Base-by-base conservation (phyloP, 495 filamentous ascomycete species). In the Podospora fimiseda region DNA sequence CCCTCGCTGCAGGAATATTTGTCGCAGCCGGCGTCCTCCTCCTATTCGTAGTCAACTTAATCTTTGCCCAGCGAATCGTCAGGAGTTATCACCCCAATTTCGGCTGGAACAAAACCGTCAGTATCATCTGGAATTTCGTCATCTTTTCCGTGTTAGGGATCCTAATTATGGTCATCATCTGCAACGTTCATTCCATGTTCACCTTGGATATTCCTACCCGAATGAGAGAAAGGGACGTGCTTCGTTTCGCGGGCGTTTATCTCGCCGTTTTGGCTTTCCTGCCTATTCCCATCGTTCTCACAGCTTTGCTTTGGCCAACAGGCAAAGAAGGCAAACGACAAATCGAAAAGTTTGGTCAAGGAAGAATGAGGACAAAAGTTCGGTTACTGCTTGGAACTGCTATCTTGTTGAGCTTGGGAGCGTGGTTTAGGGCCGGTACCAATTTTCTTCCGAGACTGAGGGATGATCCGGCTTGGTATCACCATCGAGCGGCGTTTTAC, bases 21-120 rank as follows among this genome's bases (percentile, higher is more conserved):
- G 80, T 89, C 39, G 74, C 80, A 13, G 85, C 86, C 0, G 91
- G 90, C 24, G 80, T 89, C 19, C 57, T 95, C 22, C 61, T 95
- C 6, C 63, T 95, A 19, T 91, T 85, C 65, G 65, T 94, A 51
- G 66, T 91, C 61, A 93, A 95, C 65, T 67, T 96, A 16, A 71
- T 94, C 50, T 86, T 89, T 60, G 69, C 84, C 0, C 85, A 90
- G 65, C 82, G 91, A 20, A 79, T 94, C 24, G 54, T 92, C 13
- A 76, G 89, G 16, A 86, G 81, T 1, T 75, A 78, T 8, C 83
- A 89, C 47, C 90, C 89, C 0, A 54, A 59, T 0, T 57, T 86
- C 41, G 88, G 89, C 22, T 88, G 85, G 85, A 72, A 80, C 43
- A 71, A 64, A 14, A 45, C 61, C 19, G 62, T 79, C 27, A 65